Conservation (phyloP, 73 alveolate genomes). For the Loxodes magnus region DNA sequence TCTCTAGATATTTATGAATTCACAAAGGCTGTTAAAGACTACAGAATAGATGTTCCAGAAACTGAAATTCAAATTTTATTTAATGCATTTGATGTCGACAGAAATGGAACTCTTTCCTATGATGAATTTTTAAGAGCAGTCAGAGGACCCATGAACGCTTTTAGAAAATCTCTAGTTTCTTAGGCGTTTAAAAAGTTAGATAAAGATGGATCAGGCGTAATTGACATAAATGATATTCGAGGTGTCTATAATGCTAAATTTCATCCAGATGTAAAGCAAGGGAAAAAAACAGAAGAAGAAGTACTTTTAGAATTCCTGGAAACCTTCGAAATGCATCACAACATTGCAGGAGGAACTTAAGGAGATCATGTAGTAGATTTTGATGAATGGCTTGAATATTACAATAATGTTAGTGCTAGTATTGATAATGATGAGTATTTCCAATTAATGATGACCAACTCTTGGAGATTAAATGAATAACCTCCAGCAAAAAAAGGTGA, state of each 20-base stretch:
- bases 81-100: constrained; percentile 28
- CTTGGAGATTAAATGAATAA: constrained; percentile 52
- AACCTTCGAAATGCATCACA: constrained; percentile 38
- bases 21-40: constrained; percentile 16
- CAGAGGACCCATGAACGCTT: constrained; percentile 57
- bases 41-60: constrained; percentile 3
- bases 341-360: constrained; percentile 13
- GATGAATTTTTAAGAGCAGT: constrained; percentile 44
- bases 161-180: constrained; percentile 45
- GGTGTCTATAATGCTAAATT: constrained; percentile 30
- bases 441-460: constrained; percentile 57
- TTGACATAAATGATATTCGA: constrained; percentile 44
- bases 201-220: constrained; percentile 38
- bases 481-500: neutral
- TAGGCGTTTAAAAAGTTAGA: constrained; percentile 45
- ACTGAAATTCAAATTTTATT: constrained; percentile 14
- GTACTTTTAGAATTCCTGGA: constrained; percentile 35
- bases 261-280: constrained; percentile 68
- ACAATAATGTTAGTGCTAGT: constrained; percentile 38
- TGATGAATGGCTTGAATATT: constrained; percentile 43
- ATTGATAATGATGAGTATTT: constrained; percentile 67
- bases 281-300: constrained; percentile 39
- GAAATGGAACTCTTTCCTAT: constrained; percentile 38
- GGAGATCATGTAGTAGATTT: neutral
- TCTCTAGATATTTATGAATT: constrained; percentile 9